Evolutionary conservation across 192 early-diverging fungal genomes (phyloP), one percentile per base, ranked within the genome.

Genomic region (Jimgerdemannia lactiflua): DNA sequence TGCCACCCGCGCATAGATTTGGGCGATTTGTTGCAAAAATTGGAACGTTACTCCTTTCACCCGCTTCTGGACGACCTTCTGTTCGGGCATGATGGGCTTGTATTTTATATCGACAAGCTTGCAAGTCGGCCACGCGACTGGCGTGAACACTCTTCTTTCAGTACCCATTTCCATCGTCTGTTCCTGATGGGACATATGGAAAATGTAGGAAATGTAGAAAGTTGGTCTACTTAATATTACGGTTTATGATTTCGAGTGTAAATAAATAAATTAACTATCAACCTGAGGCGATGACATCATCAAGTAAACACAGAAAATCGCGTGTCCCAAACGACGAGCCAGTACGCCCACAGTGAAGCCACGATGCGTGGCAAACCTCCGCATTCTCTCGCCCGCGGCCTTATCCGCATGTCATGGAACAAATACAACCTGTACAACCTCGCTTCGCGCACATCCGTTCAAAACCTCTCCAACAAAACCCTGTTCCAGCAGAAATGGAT

Each of bases 371-470:
- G 65, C 54, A 83, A 83, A 59, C 81, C 81, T 43, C 43, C 75
- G 3, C 75, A 77, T 42, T 86, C 84, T 11, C 77, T 88, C 19
- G 71, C 82, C 43, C 84, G 91, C 71, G 82, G 88, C 73, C 89
- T 97, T 67, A 87, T 96, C 69, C 93, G 96, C 72, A 95, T 98
- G 95, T 95, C 95, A 59, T 99, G 98, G 98, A 90, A 96, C 87
- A 91, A 91, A 77, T 89, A 91, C 85, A 98, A 97, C 84, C 86
- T 97, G 70, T 97, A 89, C 88, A 94, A 93, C 80, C 88, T 97
- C 68, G 85, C 89, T 29, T 80, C 82, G 19, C 89, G 91, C 65
- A 85, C 83, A 67, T 78, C 84, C 39, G 74, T 78, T 54, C 84
- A 82, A 40, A 86, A 92, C 66, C 69, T 88, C 39, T 41, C 80